Evolutionary conservation across 305 asterid genomes (phyloP), one percentile per base, ranked within the genome.

Genomic region (Fraxinus greggii): DNA sequence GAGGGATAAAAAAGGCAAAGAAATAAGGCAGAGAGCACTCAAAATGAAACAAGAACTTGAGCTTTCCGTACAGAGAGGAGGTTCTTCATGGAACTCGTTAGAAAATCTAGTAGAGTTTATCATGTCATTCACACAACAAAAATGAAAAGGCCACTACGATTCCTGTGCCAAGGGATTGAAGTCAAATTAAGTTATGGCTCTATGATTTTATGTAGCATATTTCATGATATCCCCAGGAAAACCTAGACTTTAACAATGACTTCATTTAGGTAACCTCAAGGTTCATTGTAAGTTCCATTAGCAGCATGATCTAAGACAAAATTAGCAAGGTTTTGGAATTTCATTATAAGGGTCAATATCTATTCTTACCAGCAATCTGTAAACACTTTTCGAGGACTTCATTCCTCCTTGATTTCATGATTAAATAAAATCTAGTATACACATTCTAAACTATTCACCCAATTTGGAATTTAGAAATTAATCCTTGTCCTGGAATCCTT

Each of bases 1-100:
- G 87, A 86, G 61, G 54, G 80, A 67, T 4, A 78, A 65, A 7
- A 83, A 85, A 84, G 89, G 91, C 7, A 45, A 59, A 10, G 89
- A 84, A 79, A 82, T 87, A 80, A 84, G 87, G 38, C 56, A 77
- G 12, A 88, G 87, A 59, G 88, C 83, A 0, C 15, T 42, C 15
- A 77, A 73, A 45, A 17, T 91, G 84, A 85, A 86, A 70, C 73
- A 79, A 59, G 42, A 79, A 29, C 28, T 82, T 51, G 69, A 78
- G 7, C 9, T 15, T 42, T 85, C 75, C 48, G 19, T 81, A 48
- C 24, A 74, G 74, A 76, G 33, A 73, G 85, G 85, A n/a, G 87
- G 87, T 32, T 59, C 85, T 61, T 59, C 87, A 23, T 12, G 54
- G 83, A 78, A 74, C 3, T 81, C 83, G 12, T 70, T 85, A 8